Conservation (phyloP, 1,284 basidiomycete genomes). For the Inonotus hispidus region DNA sequence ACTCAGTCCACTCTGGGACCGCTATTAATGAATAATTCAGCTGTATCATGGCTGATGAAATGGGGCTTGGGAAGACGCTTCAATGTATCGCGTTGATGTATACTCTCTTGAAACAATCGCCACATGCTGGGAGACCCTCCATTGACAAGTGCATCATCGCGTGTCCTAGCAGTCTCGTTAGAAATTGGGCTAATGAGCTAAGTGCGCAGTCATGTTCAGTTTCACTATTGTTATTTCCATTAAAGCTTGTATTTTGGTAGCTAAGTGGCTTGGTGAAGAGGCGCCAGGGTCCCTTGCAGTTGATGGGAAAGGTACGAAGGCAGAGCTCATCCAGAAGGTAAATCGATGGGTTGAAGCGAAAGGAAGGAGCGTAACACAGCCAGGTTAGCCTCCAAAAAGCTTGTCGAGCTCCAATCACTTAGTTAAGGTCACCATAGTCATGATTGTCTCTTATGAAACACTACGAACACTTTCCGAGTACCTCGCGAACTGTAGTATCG, state of each 20-base stretch:
- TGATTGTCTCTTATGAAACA: slow-evolving; percentile 99
- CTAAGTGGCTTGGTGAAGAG: slow-evolving; percentile 90
- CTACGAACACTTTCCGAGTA: slow-evolving; percentile 78
- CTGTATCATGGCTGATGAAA: slow-evolving; percentile 99
- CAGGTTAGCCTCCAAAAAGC: slow-evolving; percentile 47
- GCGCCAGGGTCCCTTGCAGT: slow-evolving; percentile 77
- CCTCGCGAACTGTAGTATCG: slow-evolving; percentile 78
- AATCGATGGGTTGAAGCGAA: slow-evolving; percentile 82
- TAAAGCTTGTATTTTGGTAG: slow-evolving; percentile 35
- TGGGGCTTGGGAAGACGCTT: slow-evolving; percentile 95
- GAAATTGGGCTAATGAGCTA: slow-evolving; percentile 98
- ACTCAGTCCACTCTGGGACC: not conserved
- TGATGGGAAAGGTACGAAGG: slow-evolving; percentile 87
- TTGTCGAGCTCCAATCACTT: not conserved
- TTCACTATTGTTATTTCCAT: not conserved
- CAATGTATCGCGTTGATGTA: slow-evolving; percentile 97
- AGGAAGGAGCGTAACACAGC: slow-evolving; percentile 84
- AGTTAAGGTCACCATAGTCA: slow-evolving; percentile 51
- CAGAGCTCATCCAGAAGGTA: slow-evolving; percentile 73
- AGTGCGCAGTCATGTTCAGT: slow-evolving; percentile 40
- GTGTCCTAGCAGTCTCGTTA: slow-evolving; percentile 94
- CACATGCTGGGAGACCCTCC: slow-evolving; percentile 76
- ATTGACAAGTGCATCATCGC: slow-evolving; percentile 99
- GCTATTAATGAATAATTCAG: slow-evolving; percentile 19
- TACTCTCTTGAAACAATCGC: slow-evolving; percentile 97